Evolutionary conservation across 179 eudicot species (phyloP).

Genomic region (Spinacia oleracea): DNA sequence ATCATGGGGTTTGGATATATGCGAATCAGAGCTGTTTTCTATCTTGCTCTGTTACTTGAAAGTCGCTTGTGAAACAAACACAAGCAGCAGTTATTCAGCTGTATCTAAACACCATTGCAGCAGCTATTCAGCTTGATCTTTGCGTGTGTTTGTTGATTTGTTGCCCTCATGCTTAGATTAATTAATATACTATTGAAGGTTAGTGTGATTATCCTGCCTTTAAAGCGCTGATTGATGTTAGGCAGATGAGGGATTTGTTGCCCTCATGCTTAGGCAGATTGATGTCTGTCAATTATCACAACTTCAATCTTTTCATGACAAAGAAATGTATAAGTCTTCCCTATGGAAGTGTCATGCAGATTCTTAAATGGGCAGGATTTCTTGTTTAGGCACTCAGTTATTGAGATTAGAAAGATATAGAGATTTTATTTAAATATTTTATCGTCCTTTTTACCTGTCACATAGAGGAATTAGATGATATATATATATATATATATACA

Average conservation of each 20-base stretch:
- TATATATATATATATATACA: too few relatives aligned
- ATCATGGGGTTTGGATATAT: too few relatives aligned
- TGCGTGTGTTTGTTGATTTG: too few relatives aligned
- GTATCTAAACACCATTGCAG: too few relatives aligned
- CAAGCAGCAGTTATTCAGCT: too few relatives aligned
- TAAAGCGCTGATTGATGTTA: background rate
- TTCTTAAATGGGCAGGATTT: background rate
- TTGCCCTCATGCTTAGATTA: background rate
- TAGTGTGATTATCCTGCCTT: background rate
- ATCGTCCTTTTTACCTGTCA: background rate
- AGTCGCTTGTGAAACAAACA: too few relatives aligned
- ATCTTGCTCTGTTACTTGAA: too few relatives aligned
- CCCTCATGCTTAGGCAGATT: too few relatives aligned
- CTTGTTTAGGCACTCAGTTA: background rate
- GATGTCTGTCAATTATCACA: background rate
- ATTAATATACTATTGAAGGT: background rate
- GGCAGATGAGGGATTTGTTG: background rate
- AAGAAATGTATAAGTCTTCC: background rate
- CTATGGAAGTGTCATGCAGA: background rate
- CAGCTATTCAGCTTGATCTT: too few relatives aligned
- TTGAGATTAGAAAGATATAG: background rate
- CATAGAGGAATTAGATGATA: background rate
- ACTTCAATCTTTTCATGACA: background rate
- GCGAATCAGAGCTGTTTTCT: too few relatives aligned
- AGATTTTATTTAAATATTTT: background rate